Evolutionary conservation across 2,329 filamentous ascomycete genomes (phyloP).

Genomic region (Scleromitrula shiraiana): DNA sequence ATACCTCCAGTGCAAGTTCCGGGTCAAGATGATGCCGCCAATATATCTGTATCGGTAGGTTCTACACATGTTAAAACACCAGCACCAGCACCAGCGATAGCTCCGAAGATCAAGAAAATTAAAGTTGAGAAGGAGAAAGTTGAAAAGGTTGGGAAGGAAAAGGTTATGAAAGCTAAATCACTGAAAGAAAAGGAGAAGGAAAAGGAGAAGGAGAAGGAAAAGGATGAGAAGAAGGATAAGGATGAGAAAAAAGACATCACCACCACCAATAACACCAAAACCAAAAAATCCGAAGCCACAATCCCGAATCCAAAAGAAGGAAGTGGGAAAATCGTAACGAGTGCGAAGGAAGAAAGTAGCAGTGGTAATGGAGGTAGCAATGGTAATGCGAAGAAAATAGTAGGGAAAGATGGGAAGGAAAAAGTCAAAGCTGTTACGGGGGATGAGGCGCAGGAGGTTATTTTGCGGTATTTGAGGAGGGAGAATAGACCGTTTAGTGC

Average conservation of each 20-base stretch:
- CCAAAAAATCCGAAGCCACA: no score
- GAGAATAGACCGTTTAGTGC: constrained; percentile 35
- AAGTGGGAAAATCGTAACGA: not conserved
- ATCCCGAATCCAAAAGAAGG: constrained; percentile 6
- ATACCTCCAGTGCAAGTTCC: not conserved
- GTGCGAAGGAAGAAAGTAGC: no score
- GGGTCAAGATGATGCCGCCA: not conserved
- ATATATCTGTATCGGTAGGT: not conserved
- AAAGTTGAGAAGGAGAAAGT: constrained; percentile 5
- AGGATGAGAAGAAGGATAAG: constrained; percentile 11
- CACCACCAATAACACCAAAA: no score
- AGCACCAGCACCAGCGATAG: not conserved
- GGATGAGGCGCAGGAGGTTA: constrained; percentile 29
- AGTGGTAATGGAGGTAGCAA: no score
- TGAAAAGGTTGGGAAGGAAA: constrained; percentile 11
- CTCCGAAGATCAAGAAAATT: constrained; percentile 2
- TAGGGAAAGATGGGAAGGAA: constrained; percentile 22
- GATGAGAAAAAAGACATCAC: not conserved
- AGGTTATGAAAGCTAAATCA: constrained; percentile 3
- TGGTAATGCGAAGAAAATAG: not conserved
- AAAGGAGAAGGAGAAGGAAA: constrained; percentile 11
- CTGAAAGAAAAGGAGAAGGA: constrained; percentile 6
- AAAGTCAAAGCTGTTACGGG: constrained; percentile 24
- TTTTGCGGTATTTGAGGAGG: constrained; percentile 30
- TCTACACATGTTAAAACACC: not conserved